These are phyloP conservation scores for Porcisia hertigi DNA, from an alignment of 208 protist species.

Conservation along the genomic window DNA sequence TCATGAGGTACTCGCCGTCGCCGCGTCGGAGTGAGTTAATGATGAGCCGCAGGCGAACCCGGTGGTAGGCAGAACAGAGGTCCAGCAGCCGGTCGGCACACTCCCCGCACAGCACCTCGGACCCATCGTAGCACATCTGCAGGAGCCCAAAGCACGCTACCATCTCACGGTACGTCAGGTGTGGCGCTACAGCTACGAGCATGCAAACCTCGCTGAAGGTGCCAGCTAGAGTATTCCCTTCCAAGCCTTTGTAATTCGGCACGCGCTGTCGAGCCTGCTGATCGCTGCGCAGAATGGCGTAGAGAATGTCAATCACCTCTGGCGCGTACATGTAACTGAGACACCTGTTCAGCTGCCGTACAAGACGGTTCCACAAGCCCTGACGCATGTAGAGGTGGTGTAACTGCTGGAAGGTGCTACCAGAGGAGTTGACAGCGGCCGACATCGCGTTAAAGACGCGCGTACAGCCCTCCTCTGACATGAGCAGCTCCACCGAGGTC, in stretches of 20 bases:
- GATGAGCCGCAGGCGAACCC: slow-evolving; percentile 83
- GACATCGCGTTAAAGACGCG: slow-evolving; percentile 65
- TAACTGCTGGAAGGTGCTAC: slow-evolving; percentile 40
- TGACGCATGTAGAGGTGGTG: slow-evolving; percentile 53
- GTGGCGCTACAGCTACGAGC: slow-evolving; percentile 49
- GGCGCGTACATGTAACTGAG: slow-evolving; percentile 56
- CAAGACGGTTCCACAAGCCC: slow-evolving; percentile 54
- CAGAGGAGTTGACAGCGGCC: slow-evolving; percentile 39
- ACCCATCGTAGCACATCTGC: slow-evolving; percentile 46
- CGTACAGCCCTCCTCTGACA: slow-evolving; percentile 47
- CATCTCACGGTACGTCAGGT: slow-evolving; percentile 48
- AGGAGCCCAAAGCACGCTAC: slow-evolving; percentile 60
- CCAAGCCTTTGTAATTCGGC: slow-evolving; percentile 36
- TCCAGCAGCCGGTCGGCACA: slow-evolving; percentile 58
- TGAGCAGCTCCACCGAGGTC: slow-evolving; percentile 60
- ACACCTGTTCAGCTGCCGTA: slow-evolving; percentile 60
- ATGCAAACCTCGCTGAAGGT: slow-evolving; percentile 72
- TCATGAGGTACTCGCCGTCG: slow-evolving; percentile 40
- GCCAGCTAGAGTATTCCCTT: slow-evolving; percentile 29
- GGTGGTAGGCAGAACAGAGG: slow-evolving; percentile 85
- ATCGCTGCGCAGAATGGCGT: slow-evolving; percentile 46
- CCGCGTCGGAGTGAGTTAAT: slow-evolving; percentile 43
- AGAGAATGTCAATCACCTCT: slow-evolving; percentile 58
- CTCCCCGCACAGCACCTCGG: slow-evolving; percentile 40
- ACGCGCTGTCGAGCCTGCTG: slow-evolving; percentile 19